Base-by-base conservation (phyloP, 768 basidiomycete species). In the Termitomyces sp. region DNA sequence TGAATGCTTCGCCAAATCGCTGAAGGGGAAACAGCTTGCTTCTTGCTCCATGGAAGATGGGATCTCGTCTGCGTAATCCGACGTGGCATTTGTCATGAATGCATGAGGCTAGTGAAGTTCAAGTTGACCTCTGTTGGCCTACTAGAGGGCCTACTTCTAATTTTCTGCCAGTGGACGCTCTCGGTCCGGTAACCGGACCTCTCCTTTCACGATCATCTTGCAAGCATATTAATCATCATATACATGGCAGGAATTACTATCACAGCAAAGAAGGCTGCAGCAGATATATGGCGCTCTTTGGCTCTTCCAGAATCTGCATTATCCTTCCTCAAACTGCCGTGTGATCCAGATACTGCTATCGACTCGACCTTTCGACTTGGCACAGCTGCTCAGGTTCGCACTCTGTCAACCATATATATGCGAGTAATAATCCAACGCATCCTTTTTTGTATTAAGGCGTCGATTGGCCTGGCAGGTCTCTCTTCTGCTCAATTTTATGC, bases 301-400 rank as follows among this genome's bases (percentile, higher is more conserved):
- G 73, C 69, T 10, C 70, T 82, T 6, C 78, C 77, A 0, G 53
- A 59, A 12, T 60, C 69, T n/a, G 64, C 66, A 10, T 59, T 83
- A 0, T 59, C 67, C 16, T 60, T 70, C 33, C 61, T 83, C 15
- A 64, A 60, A 6, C 59, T 83, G 6, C 64, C 58, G 11, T 68
- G 68, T 15, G 60, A 73, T 35, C 69, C 81, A 9, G 76, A 81
- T 58, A 66, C 68, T 5, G 70, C 73, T 1, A 68, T 83, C 6
- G 69, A 79, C 46, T 85, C 83, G 1, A 81, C 81, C 0, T 85
- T 85, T 63, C 76, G 69, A 50, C 62, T 85, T 7, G 83, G 80
- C 1, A 67, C 72, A 9, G 76, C 76, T 40, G 81, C 83, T 2
- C 83, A 84, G 73, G 82, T 77, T 59, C 39, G 66, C 20, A 36